Conservation (phyloP, 2,329 filamentous ascomycete species). For the Calonectria fujianensis region DNA sequence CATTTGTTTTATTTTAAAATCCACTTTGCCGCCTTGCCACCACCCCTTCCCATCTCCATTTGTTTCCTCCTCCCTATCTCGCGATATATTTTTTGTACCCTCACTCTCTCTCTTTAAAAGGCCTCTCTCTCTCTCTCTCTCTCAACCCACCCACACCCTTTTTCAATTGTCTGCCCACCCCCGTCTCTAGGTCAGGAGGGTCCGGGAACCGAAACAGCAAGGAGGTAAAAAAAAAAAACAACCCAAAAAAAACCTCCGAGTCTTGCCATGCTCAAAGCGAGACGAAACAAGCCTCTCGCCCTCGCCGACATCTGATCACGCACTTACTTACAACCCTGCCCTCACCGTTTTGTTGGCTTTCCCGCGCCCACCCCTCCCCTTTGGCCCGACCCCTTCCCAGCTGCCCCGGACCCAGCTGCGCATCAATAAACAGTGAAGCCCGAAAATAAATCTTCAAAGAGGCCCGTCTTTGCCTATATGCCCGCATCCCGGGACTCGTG, state of each 20-base stretch:
- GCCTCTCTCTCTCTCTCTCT: not conserved
- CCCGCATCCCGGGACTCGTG: not conserved
- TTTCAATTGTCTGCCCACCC: not conserved
- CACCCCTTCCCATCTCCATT: not conserved
- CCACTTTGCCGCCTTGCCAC: not conserved
- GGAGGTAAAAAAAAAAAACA: conserved; percentile 8
- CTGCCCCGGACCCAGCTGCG: conserved; percentile 4
- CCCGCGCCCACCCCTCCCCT: not conserved
- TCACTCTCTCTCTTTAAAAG: not conserved
- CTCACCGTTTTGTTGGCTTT: conserved; percentile 24
- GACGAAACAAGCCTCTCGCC: conserved; percentile 27
- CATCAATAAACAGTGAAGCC: conserved; percentile 19
- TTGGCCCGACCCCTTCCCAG: not conserved
- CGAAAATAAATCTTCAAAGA: not conserved
- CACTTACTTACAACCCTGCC: conserved; percentile 13
- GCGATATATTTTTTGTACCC: not conserved
- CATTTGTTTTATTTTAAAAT: not conserved
- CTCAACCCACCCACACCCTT: not conserved
- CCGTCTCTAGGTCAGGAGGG: not conserved
- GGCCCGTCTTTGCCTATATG: not conserved
- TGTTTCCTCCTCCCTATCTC: conserved; percentile 6
- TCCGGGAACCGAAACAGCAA: conserved; percentile 24
- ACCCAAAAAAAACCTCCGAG: conserved; percentile 7
- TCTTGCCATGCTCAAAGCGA: conserved; percentile 25
- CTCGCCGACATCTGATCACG: conserved; percentile 26